A percentile compares a stretch with the other conserved stretches of the same genome.
Conservation (phyloP, 1,284 basidiomycete species). For the Naganishia sp. region DNA sequence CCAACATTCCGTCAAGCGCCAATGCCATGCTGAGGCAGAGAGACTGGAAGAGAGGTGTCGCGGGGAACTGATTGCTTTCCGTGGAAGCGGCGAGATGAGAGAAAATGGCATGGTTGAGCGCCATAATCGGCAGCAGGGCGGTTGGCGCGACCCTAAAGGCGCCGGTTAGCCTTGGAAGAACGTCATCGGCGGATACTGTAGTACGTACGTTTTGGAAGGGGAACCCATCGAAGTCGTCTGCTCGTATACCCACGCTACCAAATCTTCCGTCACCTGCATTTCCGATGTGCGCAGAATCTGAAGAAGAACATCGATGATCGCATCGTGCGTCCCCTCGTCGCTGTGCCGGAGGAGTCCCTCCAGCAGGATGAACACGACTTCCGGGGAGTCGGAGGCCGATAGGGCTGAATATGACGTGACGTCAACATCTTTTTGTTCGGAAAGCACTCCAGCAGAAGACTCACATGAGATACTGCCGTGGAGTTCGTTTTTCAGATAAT, state of each 20-base stretch:
- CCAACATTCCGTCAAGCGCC: constrained; percentile 43
- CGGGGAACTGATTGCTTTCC: constrained; percentile 36
- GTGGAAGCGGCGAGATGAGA: constrained; percentile 40
- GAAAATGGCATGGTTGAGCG: constrained; percentile 41
- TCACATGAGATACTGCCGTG: constrained; percentile 1
- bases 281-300: constrained; percentile 11
- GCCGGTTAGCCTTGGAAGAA: constrained; percentile 31
- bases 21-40: constrained; percentile 44
- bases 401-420: background rate
- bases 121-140: constrained; percentile 44
- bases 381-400: constrained; percentile 1
- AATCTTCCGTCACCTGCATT: constrained; percentile 25
- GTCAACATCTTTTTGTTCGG: background rate
- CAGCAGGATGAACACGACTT: constrained; percentile 24
- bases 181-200: background rate
- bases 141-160: constrained; percentile 35
- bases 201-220: constrained; percentile 23
- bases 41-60: constrained; percentile 42
- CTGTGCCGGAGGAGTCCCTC: constrained; percentile 19
- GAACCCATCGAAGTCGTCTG: constrained; percentile 24
- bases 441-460: background rate
- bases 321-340: constrained; percentile 31
- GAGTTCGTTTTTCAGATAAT: constrained; percentile 22
- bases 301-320: constrained; percentile 19
- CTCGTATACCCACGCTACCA: constrained; percentile 20